Percentiles rank a stretch among this genome's conserved stretches.
These are phyloP conservation scores for Nakazawaea sp. DNA, from an alignment of 805 yeast species.

Conservation along the genomic window DNA sequence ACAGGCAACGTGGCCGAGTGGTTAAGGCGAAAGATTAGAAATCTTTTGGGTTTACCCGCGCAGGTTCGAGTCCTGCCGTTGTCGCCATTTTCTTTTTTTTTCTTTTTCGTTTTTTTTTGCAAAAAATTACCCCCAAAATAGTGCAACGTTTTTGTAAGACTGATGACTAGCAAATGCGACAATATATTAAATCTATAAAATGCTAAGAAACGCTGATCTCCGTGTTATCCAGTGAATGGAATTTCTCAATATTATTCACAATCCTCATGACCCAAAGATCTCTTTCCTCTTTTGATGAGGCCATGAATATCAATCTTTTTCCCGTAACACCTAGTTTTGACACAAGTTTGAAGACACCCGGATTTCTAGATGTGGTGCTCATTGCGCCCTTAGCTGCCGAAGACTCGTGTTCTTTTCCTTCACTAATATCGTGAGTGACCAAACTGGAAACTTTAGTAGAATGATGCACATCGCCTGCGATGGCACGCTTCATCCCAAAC, in stretches of 20 bases:
- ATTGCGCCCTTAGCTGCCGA: too few species aligned
- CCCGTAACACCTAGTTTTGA: constrained; percentile 63
- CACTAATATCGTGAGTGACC: too few species aligned
- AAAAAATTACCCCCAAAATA: not conserved
- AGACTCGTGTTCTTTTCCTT: too few species aligned
- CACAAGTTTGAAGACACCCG: constrained; percentile 34
- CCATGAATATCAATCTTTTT: constrained; percentile 63
- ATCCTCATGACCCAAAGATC: constrained; percentile 70
- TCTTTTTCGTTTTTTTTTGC: not conserved
- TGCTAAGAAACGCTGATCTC: constrained; percentile 1
- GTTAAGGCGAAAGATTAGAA: constrained; percentile 61
- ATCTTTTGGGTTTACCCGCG: constrained; percentile 57
- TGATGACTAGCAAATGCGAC: not conserved
- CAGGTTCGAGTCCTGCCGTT: constrained; percentile 71
- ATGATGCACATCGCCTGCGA: constrained; percentile 19
- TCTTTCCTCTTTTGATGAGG: constrained; percentile 74
- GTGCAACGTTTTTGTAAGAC: too few species aligned
- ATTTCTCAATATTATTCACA: constrained; percentile 37
- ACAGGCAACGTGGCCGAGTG: constrained; percentile 49
- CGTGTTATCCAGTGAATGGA: constrained; percentile 16
- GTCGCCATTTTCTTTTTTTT: constrained; percentile 38
- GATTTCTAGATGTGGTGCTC: constrained; percentile 2
- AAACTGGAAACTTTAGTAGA: not conserved
- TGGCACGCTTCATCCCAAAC: constrained; percentile 61
- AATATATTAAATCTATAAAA: not conserved